A percentile compares a stretch with the other conserved stretches of the same genome.
Evolutionary conservation across 805 yeast genomes (phyloP).

Genomic region (Lipomyces lipofer): DNA sequence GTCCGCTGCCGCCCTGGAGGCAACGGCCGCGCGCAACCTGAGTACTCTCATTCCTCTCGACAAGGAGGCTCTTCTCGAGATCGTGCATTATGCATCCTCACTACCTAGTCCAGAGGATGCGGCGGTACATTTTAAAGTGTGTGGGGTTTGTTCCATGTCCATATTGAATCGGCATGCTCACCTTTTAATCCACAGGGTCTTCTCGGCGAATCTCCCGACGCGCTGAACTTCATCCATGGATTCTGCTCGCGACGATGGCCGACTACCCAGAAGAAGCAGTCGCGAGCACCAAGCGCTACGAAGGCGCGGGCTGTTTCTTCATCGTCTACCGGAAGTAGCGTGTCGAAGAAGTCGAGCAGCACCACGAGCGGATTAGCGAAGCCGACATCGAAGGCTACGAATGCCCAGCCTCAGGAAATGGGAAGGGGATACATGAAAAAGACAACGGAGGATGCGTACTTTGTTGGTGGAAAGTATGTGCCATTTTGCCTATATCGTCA

Average conservation of each 20-base stretch:
- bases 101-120: conserved; percentile 52
- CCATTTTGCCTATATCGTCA: not conserved
- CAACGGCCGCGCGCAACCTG: conserved; percentile 15
- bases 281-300: too few species aligned
- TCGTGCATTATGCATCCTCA: conserved; percentile 54
- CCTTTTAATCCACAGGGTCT: conserved; percentile 17
- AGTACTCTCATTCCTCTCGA: conserved; percentile 55
- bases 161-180: not conserved
- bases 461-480: conserved; percentile 7
- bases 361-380: not conserved
- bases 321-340: not conserved
- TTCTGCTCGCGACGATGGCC: conserved; percentile 30
- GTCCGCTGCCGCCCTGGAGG: conserved; percentile 11
- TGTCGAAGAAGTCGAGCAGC: not conserved
- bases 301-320: not conserved
- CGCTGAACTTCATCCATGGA: conserved; percentile 28
- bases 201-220: conserved; percentile 25
- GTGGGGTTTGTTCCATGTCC: not conserved
- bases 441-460: not conserved
- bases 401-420: conserved; percentile 5
- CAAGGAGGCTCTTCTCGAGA: conserved; percentile 53
- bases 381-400: not conserved
- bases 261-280: not conserved
- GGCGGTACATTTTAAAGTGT: conserved; percentile 48
- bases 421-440: conserved; percentile 11